Evolutionary conservation across 768 basidiomycete genomes (phyloP), one percentile per base, ranked within the genome.

Genomic region (Kwoniella heveanensis): DNA sequence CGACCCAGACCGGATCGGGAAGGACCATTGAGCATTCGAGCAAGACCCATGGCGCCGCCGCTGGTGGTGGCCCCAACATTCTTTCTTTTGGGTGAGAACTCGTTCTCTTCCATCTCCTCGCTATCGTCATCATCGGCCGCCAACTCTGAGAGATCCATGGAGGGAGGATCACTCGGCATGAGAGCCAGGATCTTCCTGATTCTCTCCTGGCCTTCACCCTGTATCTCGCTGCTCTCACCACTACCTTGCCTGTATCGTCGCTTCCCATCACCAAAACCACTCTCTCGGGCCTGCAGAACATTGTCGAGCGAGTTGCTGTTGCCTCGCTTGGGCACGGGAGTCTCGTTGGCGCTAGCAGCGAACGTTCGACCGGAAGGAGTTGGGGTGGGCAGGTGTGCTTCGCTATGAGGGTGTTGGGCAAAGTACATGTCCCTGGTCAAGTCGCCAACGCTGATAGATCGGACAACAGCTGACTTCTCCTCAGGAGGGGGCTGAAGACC

Each of bases 381-480:
- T 44, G 49, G 56, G 9, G 54, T 61, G 10, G 46, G 53, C 19
- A 52, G 10, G 26, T 49, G 52, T 29, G 51, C 61, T 30, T 55
- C 51, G n/a, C 32, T 27, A 17, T 55, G 60, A 50, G 68, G 64
- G 39, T 63, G 62, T 44, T 61, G 53, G 8, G 57, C 55, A 32
- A 66, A 67, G 54, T 62, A 72, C 59, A 61, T 53, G 19, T 72
- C 68, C 17, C 62, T 60, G 10, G 65, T 67, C 21, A 69, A 36
- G 22, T 72, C 68, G 4, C 71, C 68, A 21, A 62, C 47, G 27
- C 61, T 49, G 60, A 69, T 67, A 6, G 53, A 49, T 44, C 53
- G 37, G 48, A 72, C 57, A 12, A 60, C 54, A 27, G 29, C 54
- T 13, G 57, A 53, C 39, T 66, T 66, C 32, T 53, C 60, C 26